Conservation (phyloP, 148 eudicot genomes). For the Vaccinium darrowii region DNA sequence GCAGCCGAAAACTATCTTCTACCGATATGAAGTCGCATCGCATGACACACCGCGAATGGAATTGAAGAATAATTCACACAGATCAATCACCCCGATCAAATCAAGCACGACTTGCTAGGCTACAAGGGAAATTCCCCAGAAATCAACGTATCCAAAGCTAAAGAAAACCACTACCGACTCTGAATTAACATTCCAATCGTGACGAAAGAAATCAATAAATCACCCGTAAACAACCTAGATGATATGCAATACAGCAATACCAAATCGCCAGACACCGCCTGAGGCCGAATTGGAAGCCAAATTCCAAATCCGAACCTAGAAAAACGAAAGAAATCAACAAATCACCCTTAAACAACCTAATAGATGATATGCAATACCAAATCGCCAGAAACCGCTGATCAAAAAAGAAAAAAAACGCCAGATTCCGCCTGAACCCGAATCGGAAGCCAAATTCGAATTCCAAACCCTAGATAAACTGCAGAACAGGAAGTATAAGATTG, state of each 20-base stretch:
- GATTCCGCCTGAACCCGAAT: neutral
- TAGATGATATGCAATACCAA: too few relatives aligned
- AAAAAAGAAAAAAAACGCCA: neutral
- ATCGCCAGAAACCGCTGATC: too few relatives aligned
- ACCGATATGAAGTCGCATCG: neutral
- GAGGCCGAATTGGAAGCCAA: neutral
- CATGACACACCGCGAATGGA: neutral
- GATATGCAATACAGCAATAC: neutral
- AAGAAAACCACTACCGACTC: neutral
- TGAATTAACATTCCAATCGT: neutral
- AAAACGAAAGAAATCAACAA: too few relatives aligned
- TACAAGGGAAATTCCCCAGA: neutral
- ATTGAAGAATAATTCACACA: neutral
- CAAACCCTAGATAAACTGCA: neutral
- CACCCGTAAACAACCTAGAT: neutral
- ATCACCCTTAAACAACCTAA: too few relatives aligned
- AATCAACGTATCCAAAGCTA: neutral
- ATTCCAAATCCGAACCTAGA: neutral
- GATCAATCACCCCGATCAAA: neutral
- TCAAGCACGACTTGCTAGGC: neutral
- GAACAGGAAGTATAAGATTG: neutral
- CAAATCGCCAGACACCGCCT: neutral
- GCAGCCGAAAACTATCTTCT: neutral
- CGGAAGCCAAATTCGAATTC: neutral
- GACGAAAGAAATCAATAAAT: neutral